Conservation (phyloP, 441 rosid genomes). For the Viola pubescens region DNA sequence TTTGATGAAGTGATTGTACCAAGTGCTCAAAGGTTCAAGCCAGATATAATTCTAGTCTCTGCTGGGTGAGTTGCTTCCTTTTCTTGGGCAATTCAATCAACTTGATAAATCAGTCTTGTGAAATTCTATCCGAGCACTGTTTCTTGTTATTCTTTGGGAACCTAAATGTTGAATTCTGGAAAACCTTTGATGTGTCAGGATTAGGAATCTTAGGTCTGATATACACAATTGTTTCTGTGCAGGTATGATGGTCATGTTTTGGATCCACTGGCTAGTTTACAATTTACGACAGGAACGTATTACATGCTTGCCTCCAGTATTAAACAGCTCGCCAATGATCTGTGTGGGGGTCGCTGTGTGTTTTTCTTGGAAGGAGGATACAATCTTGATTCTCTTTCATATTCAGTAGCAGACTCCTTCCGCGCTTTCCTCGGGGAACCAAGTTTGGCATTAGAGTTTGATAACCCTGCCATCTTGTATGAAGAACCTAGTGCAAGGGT, state of each 20-base stretch:
- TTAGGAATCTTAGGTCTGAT: no score
- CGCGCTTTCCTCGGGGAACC: slow-evolving; percentile 77
- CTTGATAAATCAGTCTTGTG: not conserved
- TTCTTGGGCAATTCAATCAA: no score
- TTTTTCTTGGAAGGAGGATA: slow-evolving; percentile 96
- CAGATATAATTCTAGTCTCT: slow-evolving; percentile 85
- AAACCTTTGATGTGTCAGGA: no score
- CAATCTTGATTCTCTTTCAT: slow-evolving; percentile 79
- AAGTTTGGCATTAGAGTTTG: slow-evolving; percentile 69
- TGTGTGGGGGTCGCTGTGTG: slow-evolving; percentile 79
- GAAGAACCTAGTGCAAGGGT: slow-evolving; percentile 77
- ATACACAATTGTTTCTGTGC: not conserved
- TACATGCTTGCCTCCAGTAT: slow-evolving; percentile 67
- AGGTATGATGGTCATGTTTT: slow-evolving; percentile 80
- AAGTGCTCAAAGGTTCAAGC: slow-evolving; percentile 82
- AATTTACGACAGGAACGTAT: slow-evolving; percentile 82
- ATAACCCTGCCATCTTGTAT: slow-evolving; percentile 67
- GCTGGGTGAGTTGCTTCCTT: slow-evolving; percentile 64
- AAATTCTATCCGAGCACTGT: not conserved
- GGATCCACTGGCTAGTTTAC: slow-evolving; percentile 83
- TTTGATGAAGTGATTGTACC: slow-evolving; percentile 87
- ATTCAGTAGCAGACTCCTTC: slow-evolving; percentile 84
- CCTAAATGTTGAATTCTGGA: no score
- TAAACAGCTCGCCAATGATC: slow-evolving; percentile 70
- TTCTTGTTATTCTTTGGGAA: no score